Conservation (phyloP, 305 asterid genomes). For the Solanum hybrid region DNA sequence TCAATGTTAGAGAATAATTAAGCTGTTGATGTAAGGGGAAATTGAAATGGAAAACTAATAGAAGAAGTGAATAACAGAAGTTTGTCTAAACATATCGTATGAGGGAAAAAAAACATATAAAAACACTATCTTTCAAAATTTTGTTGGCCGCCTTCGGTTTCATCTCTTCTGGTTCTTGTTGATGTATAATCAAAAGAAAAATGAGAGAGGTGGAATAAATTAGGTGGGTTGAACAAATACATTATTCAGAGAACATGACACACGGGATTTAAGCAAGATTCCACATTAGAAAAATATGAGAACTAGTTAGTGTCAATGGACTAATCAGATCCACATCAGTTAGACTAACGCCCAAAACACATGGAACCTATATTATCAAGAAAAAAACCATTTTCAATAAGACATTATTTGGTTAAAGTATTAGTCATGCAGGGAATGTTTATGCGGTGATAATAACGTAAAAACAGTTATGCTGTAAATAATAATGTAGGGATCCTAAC, state of each 20-base stretch:
- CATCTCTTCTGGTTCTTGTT: neutral
- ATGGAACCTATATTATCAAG: neutral
- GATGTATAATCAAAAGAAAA: neutral
- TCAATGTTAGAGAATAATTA: neutral
- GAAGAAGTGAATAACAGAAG: neutral
- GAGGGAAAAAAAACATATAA: neutral
- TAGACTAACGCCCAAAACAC: too few relatives aligned
- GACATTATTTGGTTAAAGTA: neutral
- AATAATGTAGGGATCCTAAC: neutral
- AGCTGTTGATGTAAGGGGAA: neutral
- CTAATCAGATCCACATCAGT: too few relatives aligned
- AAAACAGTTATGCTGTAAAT: neutral
- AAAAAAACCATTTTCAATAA: neutral
- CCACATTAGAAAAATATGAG: neutral
- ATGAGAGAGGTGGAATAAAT: neutral
- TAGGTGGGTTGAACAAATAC: slow-evolving; percentile 7
- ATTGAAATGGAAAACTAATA: neutral
- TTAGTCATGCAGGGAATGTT: neutral
- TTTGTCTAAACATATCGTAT: neutral
- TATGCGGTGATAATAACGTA: neutral
- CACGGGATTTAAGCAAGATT: neutral
- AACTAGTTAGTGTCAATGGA: neutral
- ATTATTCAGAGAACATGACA: neutral
- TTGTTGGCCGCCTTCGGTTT: neutral
- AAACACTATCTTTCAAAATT: neutral